A percentile compares a stretch with the other conserved stretches of the same genome.
These are phyloP conservation scores for Colletotrichum eleusines DNA, from an alignment of 2,329 filamentous ascomycete species.

Conservation along the genomic window DNA sequence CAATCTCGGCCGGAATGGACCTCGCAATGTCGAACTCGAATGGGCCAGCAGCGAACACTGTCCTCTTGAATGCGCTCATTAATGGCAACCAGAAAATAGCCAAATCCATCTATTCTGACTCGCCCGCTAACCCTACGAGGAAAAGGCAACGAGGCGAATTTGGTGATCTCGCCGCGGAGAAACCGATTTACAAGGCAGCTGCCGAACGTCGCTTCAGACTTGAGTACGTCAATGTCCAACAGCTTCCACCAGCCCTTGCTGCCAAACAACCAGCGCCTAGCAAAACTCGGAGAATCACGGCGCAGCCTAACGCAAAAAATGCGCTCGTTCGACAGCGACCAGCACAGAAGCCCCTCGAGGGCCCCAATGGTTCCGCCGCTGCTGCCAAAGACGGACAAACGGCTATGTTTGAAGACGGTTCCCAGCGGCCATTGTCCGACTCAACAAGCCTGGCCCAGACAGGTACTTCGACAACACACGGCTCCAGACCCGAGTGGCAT, in stretches of 20 bases:
- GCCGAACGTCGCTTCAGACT: conserved; percentile 67
- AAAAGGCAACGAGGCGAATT: conserved; percentile 53
- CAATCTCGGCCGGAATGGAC: conserved; percentile 43
- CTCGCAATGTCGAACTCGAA: conserved; percentile 47
- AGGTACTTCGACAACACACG: conserved; percentile 44
- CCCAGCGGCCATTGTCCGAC: neutral
- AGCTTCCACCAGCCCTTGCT: conserved; percentile 81
- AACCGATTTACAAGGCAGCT: conserved; percentile 19
- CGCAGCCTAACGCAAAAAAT: conserved; percentile 59
- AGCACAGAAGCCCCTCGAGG: conserved; percentile 54
- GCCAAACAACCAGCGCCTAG: conserved; percentile 75
- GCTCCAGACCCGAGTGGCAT: conserved; percentile 91
- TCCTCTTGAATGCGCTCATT: conserved; percentile 54
- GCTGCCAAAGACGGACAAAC: conserved; percentile 1
- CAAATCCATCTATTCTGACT: conserved; percentile 54
- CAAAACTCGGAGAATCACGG: conserved; percentile 50
- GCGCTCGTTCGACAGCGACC: conserved; percentile 54
- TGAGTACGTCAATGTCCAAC: conserved; percentile 84
- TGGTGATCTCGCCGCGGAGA: conserved; percentile 1
- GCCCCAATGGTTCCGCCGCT: conserved; percentile 6
- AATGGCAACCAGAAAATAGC: conserved; percentile 57
- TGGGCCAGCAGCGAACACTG: conserved; percentile 42
- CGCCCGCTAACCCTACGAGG: conserved; percentile 30
- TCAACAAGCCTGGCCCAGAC: conserved; percentile 51
- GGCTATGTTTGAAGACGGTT: neutral